Evolutionary conservation across 768 basidiomycete species (phyloP).

Genomic region (Termitomyces sp.): DNA sequence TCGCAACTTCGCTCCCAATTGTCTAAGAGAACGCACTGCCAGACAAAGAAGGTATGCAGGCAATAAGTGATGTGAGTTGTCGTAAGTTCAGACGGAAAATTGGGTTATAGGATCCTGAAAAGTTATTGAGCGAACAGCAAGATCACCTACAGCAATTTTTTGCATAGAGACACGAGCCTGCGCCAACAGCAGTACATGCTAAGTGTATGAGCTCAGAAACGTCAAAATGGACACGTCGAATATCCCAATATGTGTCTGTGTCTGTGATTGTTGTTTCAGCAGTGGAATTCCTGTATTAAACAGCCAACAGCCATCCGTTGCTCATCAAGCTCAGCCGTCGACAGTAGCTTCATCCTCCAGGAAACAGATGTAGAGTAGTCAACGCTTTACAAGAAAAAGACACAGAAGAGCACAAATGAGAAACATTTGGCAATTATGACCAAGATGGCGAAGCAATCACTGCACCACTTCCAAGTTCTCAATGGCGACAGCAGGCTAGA

Average conservation of each 20-base stretch:
- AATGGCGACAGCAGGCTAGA: too few relatives aligned
- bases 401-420: too few relatives aligned
- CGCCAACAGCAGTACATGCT: neutral
- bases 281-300: too few relatives aligned
- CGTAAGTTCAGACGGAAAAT: neutral
- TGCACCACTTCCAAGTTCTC: too few relatives aligned
- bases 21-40: neutral
- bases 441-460: too few relatives aligned
- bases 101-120: neutral
- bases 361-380: too few relatives aligned
- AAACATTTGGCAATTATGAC: too few relatives aligned
- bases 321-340: too few relatives aligned
- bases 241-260: neutral
- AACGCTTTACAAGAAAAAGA: too few relatives aligned
- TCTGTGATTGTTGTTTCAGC: neutral
- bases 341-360: too few relatives aligned
- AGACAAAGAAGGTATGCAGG: neutral
- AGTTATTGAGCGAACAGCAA: neutral
- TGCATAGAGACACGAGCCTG: neutral
- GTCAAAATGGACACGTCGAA: neutral
- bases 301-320: too few relatives aligned
- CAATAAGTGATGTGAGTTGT: neutral
- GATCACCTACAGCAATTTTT: neutral
- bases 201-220: neutral
- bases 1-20: neutral